These are phyloP conservation scores for Yamadazyma mexicana DNA, from an alignment of 1,139 yeast genomes.

Conservation along the genomic window DNA sequence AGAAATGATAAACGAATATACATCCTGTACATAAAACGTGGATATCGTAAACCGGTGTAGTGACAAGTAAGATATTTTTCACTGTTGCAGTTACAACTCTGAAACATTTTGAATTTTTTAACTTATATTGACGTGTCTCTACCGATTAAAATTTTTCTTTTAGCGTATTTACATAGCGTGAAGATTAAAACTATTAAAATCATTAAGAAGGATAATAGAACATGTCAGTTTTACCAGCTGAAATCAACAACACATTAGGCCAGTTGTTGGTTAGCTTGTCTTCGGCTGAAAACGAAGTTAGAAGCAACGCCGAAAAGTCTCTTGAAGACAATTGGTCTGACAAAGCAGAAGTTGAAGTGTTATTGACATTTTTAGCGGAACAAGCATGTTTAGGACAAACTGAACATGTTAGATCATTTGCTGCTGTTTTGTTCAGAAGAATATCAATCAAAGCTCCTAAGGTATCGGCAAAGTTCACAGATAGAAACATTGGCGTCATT, in stretches of 20 bases:
- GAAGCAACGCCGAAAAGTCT: conserved; percentile 76
- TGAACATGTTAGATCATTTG: conserved; percentile 59
- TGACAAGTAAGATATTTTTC: not conserved
- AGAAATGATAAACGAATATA: conserved; percentile 42
- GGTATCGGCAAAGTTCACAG: conserved; percentile 59
- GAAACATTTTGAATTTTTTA: too few species aligned
- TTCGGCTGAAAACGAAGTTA: conserved; percentile 71
- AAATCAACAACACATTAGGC: conserved; percentile 54
- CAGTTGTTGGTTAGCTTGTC: conserved; percentile 68
- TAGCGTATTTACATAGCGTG: conserved; percentile 1
- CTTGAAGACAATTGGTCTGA: conserved; percentile 77
- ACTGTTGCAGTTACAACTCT: not conserved
- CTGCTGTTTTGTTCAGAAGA: conserved; percentile 88
- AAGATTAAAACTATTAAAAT: conserved; percentile 1
- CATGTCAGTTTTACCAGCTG: conserved; percentile 65
- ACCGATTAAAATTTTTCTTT: conserved; percentile 7
- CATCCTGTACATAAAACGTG: not conserved
- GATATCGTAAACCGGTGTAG: not conserved
- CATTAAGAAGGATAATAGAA: not conserved
- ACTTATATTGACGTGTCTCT: too few species aligned
- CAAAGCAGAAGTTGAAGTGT: conserved; percentile 60
- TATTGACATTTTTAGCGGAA: conserved; percentile 79
- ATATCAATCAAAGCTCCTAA: conserved; percentile 78
- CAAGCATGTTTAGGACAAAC: conserved; percentile 65
- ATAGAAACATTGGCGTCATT: conserved; percentile 75